Conservation (phyloP, 148 eudicot species). For the Amaranthus palmeri region DNA sequence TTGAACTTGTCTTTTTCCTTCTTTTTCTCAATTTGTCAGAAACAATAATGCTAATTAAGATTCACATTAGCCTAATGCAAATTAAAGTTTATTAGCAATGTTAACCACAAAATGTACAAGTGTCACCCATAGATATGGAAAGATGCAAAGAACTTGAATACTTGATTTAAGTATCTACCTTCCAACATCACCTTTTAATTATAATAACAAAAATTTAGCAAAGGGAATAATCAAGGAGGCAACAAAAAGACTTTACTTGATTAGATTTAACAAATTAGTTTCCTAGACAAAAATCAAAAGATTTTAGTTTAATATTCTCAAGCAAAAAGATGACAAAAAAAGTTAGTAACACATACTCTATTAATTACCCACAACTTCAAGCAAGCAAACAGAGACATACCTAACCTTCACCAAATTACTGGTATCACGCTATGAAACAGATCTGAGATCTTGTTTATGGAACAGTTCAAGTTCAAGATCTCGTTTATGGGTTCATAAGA, state of each 20-base stretch:
- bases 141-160: constrained; percentile 26
- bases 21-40: neutral
- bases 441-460: too few relatives aligned
- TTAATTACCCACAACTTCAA: too few relatives aligned
- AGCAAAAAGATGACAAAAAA: too few relatives aligned
- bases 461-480: too few relatives aligned
- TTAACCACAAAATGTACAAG: constrained; percentile 14
- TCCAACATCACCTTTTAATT: neutral
- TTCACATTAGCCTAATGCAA: neutral
- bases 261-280: neutral
- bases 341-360: too few relatives aligned
- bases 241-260: constrained; percentile 13
- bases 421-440: too few relatives aligned
- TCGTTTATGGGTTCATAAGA: too few relatives aligned
- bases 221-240: constrained; percentile 16
- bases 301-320: too few relatives aligned
- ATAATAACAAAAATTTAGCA: neutral
- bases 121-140: constrained; percentile 20
- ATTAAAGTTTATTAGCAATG: neutral
- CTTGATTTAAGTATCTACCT: constrained; percentile 17
- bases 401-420: too few relatives aligned
- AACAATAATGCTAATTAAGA: neutral
- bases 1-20: neutral
- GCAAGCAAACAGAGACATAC: too few relatives aligned
- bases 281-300: too few relatives aligned